Conservation (phyloP, 441 rosid species). For the Daphne laureola region DNA sequence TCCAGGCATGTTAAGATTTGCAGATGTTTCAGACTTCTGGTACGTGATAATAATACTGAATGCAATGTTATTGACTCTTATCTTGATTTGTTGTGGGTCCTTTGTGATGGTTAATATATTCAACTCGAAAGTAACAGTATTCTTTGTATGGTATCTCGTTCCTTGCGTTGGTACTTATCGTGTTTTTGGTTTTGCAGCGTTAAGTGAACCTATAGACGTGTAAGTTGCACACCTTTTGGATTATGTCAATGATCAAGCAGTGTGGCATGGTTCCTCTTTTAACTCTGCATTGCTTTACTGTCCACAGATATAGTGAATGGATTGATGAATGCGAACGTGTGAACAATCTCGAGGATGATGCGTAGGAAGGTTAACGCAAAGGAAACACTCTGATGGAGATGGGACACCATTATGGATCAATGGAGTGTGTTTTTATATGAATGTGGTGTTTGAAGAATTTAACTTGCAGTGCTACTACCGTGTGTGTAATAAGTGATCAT, state of each 20-base stretch:
- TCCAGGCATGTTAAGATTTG: no score
- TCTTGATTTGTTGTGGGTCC: no score
- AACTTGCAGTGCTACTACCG: no score
- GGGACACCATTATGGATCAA: no score
- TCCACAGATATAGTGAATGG: constrained; percentile 57
- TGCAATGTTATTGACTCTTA: no score
- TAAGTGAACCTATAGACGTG: constrained; percentile 84
- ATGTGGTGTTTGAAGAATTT: no score
- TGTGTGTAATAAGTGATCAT: no score
- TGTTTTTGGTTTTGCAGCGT: constrained; percentile 43
- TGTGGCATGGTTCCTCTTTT: not conserved
- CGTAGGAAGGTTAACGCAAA: constrained; percentile 20
- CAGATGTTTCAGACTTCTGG: no score
- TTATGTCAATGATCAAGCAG: not conserved
- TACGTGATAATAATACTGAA: no score
- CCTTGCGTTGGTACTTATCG: not conserved
- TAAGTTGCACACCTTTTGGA: constrained; percentile 26
- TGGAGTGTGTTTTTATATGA: no score
- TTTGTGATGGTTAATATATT: no score
- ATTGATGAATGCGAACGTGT: constrained; percentile 88
- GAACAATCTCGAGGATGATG: constrained; percentile 65
- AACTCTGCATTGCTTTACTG: not conserved
- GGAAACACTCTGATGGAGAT: no score
- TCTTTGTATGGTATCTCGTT: not conserved
- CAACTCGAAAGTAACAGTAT: not conserved